Conservation (phyloP, 2,329 filamentous ascomycete genomes). For the Fusarium redolens region DNA sequence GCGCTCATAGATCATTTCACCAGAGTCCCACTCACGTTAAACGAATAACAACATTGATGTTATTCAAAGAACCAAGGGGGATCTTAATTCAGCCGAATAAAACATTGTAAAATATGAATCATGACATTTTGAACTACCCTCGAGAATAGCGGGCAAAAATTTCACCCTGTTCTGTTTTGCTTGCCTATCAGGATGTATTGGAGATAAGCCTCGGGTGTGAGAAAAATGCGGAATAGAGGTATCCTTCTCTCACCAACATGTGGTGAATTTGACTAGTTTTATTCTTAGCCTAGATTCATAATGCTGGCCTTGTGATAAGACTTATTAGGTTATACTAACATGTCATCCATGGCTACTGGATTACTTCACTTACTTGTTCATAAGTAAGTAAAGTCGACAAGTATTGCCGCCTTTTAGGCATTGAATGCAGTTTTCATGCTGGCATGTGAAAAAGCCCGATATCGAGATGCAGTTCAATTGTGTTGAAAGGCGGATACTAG, state of each 20-base stretch:
- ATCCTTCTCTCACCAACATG: too few relatives aligned
- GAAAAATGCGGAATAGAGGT: background rate
- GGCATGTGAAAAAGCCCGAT: slow-evolving; percentile 13
- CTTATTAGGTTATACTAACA: background rate
- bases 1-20: slow-evolving; percentile 9
- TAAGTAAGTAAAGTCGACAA: background rate
- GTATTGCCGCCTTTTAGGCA: background rate
- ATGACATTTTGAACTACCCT: background rate
- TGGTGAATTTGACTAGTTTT: too few relatives aligned
- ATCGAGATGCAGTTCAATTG: background rate
- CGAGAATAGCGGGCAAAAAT: background rate
- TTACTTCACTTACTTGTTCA: background rate
- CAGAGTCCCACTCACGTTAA: background rate
- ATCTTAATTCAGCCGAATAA: background rate
- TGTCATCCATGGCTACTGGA: background rate
- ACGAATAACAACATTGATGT: background rate
- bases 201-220: background rate
- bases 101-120: background rate
- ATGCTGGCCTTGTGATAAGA: background rate
- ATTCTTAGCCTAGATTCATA: too few relatives aligned
- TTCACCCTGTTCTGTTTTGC: background rate
- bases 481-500: slow-evolving; percentile 6
- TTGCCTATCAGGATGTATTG: background rate
- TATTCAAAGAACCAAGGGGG: background rate
- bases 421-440: background rate